Evolutionary conservation across 1,284 basidiomycete genomes (phyloP), one percentile per base, ranked within the genome.

Genomic region (Sporisorium scitamineum): DNA sequence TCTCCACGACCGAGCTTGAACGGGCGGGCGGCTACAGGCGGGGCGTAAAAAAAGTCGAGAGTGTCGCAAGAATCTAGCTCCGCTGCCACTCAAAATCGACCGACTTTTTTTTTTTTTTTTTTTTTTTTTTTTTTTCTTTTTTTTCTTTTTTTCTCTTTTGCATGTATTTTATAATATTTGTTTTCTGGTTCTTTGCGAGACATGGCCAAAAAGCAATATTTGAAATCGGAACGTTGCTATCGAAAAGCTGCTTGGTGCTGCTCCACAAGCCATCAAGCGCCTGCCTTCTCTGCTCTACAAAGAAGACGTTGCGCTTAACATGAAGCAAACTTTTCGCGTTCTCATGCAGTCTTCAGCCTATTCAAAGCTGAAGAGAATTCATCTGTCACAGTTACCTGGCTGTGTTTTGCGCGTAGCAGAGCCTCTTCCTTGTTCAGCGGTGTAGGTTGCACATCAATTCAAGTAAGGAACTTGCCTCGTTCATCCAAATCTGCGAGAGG

Each of bases 11-110:
- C 24, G 44, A 48, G 45, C 22, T 16, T 29, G 3, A 29, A 45
- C n/a, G n/a, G 18, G 22, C 24, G 29, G 45, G 57, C 57, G 51
- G 64, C 60, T 47, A 66, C 32, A 66, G 26, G 9, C n/a, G 18
- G 27, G 27, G n/a, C 13, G 9, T 18, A 31, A 34, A 29, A 34
- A n/a, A 29, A 20, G 22, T 29, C n/a, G n/a, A n/a, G n/a, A n/a
- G n/a, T n/a, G n/a, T n/a, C n/a, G n/a, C n/a, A n/a, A n/a, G n/a
- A n/a, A n/a, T 63, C 61, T 48, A 51, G 52, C 52, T 60, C 57
- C 47, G 53, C 51, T 16, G 18, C 16, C 50, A 37, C 20, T 16
- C 42, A 54, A 29, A 34, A 39, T 37, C n/a, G 54, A 63, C 54
- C 31, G 50, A 32, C 20, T 31, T 13, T 13, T 5, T 22, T 32